Conservation (phyloP, 1,139 yeast genomes). For the Saccharomycopsis hybrid region DNA sequence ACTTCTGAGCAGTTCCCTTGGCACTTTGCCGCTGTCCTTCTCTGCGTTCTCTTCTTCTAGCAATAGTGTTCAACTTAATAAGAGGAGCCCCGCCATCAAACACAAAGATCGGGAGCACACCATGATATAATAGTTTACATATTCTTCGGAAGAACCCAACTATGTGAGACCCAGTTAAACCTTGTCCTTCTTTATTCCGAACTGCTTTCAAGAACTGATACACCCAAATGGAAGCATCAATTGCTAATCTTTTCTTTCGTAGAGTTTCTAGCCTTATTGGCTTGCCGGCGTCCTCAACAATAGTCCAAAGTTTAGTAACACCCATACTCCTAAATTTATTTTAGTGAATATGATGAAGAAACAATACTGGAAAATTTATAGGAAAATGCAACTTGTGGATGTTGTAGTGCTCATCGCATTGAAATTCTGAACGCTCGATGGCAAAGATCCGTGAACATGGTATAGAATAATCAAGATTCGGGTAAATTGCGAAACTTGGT, state of each 20-base stretch:
- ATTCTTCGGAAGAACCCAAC: slow-evolving; percentile 93
- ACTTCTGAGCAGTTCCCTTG: slow-evolving; percentile 67
- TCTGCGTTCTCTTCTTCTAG: slow-evolving; percentile 61
- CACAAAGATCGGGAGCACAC: slow-evolving; percentile 88
- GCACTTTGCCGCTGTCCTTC: slow-evolving; percentile 71
- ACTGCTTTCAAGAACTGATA: slow-evolving; percentile 95
- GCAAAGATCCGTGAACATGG: too few relatives aligned
- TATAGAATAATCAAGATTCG: too few relatives aligned
- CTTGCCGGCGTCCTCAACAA: slow-evolving; percentile 81
- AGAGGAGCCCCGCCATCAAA: slow-evolving; percentile 97
- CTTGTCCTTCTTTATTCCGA: slow-evolving; percentile 67
- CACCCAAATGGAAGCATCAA: slow-evolving; percentile 98
- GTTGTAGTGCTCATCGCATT: too few relatives aligned
- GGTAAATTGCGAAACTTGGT: too few relatives aligned
- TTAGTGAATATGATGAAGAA: neutral
- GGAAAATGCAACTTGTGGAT: too few relatives aligned
- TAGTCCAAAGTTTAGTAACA: slow-evolving; percentile 91
- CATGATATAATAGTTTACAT: slow-evolving; percentile 83
- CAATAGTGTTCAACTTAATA: slow-evolving; percentile 70
- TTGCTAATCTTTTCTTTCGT: slow-evolving; percentile 70
- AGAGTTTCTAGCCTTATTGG: slow-evolving; percentile 88
- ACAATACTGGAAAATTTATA: too few relatives aligned
- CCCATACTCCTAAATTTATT: slow-evolving; percentile 56
- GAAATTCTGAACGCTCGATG: too few relatives aligned
- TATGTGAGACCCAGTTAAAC: slow-evolving; percentile 74